A percentile compares a stretch with the other conserved stretches of the same genome.
These are phyloP conservation scores for Teunomyces aglyptinius DNA, from an alignment of 805 yeast genomes.

Conservation along the genomic window DNA sequence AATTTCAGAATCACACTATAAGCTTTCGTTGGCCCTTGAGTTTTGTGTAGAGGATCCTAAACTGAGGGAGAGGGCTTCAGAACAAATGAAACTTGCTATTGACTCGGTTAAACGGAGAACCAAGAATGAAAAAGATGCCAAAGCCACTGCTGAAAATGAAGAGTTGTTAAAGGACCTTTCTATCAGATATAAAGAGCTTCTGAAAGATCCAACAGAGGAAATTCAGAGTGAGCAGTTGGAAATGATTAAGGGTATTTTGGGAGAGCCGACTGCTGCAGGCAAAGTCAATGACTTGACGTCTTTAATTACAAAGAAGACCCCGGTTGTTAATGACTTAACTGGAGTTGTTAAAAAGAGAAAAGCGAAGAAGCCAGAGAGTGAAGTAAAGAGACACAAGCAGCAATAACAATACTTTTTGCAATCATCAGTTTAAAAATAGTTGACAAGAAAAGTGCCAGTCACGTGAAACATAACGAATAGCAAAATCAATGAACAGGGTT, in stretches of 20 bases:
- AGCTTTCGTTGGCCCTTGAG: conserved; percentile 75
- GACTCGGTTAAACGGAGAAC: conserved; percentile 36
- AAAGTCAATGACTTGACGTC: conserved; percentile 60
- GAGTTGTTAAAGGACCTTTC: conserved; percentile 56
- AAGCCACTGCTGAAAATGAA: conserved; percentile 40
- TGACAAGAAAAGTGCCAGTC: no score
- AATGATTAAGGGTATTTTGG: conserved; percentile 56
- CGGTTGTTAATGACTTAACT: conserved; percentile 12
- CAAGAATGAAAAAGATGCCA: conserved; percentile 42
- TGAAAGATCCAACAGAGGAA: conserved; percentile 49
- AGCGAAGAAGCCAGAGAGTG: conserved; percentile 4
- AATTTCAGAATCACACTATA: conserved; percentile 77
- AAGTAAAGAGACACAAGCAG: conserved; percentile 1
- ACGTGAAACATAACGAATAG: no score
- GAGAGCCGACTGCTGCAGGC: conserved; percentile 35
- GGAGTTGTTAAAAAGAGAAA: conserved; percentile 53
- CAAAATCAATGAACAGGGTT: no score
- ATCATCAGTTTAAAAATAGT: neutral
- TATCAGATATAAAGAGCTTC: conserved; percentile 54
- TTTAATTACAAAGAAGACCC: conserved; percentile 53
- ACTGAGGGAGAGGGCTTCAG: conserved; percentile 50
- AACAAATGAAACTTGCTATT: conserved; percentile 54
- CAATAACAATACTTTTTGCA: neutral
- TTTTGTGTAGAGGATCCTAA: conserved; percentile 55
- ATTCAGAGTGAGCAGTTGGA: conserved; percentile 50